Evolutionary conservation across 1,284 basidiomycete genomes (phyloP).

Genomic region (Schizophyllum amplum): DNA sequence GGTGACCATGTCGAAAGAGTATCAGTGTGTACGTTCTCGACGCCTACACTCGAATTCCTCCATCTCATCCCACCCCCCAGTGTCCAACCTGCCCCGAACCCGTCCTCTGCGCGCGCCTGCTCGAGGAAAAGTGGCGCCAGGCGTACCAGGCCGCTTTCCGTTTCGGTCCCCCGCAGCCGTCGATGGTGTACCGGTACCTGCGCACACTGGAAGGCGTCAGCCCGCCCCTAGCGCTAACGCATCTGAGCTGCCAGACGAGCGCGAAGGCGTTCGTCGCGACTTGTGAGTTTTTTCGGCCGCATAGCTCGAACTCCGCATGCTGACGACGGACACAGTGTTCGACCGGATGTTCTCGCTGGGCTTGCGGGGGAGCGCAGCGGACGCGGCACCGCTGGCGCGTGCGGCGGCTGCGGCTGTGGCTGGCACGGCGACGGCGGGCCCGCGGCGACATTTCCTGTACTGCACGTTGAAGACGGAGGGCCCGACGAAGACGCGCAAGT

Average conservation of each 20-base stretch:
- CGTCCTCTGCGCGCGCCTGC: slow-evolving; percentile 68
- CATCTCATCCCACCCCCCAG: slow-evolving; percentile 30
- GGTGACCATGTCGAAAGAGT: slow-evolving; percentile 82
- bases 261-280: slow-evolving; percentile 83
- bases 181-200: slow-evolving; percentile 84
- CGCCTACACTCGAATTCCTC: not conserved
- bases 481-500: slow-evolving; percentile 25
- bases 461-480: slow-evolving; percentile 58
- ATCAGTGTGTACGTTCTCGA: slow-evolving; percentile 62
- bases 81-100: slow-evolving; percentile 81
- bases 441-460: slow-evolving; percentile 73
- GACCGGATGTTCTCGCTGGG: slow-evolving; percentile 88
- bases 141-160: slow-evolving; percentile 83
- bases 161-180: slow-evolving; percentile 86
- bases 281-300: slow-evolving; percentile 38
- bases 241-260: slow-evolving; percentile 79
- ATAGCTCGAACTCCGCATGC: slow-evolving; percentile 1
- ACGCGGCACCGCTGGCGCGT: slow-evolving; percentile 51
- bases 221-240: slow-evolving; percentile 71
- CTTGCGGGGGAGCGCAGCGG: slow-evolving; percentile 60
- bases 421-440: slow-evolving; percentile 45
- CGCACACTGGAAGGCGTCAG: slow-evolving; percentile 76
- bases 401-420: slow-evolving; percentile 56
- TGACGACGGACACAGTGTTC: slow-evolving; percentile 53
- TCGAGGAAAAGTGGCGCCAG: slow-evolving; percentile 90